These are phyloP conservation scores for Zizania palustris DNA, from an alignment of 202 grass and related monocot genomes.

Conservation along the genomic window DNA sequence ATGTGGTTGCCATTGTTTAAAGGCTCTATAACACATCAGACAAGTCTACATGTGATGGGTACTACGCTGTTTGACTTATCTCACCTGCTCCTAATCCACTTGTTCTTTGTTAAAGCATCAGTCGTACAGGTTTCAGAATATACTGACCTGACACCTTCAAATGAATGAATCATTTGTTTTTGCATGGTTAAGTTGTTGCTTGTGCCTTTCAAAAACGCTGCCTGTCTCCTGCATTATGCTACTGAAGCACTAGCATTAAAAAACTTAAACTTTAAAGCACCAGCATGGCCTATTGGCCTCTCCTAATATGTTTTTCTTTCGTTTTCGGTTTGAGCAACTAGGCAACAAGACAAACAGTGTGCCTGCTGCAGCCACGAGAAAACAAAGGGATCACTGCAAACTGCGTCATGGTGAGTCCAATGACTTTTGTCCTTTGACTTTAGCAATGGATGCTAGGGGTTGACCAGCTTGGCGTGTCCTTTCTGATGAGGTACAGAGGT, in stretches of 20 bases:
- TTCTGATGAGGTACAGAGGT: conserved; percentile 11
- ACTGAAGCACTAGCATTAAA: neutral
- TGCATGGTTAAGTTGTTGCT: conserved; percentile 9
- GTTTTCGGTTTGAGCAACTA: too few relatives aligned
- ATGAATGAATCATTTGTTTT: neutral
- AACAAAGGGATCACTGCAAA: conserved; percentile 13
- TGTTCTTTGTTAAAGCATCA: neutral
- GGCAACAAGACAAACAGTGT: conserved; percentile 10
- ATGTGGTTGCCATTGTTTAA: neutral
- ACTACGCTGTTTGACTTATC: conserved; percentile 45
- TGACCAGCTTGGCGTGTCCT: conserved; percentile 16
- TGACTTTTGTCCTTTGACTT: conserved; percentile 44
- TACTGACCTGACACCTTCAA: too few relatives aligned
- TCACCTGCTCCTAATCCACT: conserved; percentile 38
- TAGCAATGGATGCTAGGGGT: neutral
- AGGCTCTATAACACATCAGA: neutral
- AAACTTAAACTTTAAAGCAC: neutral
- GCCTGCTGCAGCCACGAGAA: conserved; percentile 27
- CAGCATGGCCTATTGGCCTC: neutral
- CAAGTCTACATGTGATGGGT: conserved; percentile 12
- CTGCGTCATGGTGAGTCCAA: conserved; percentile 27
- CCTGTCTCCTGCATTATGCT: neutral
- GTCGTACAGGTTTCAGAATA: conserved; percentile 8
- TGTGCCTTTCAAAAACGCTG: neutral
- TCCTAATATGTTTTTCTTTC: too few relatives aligned